These are phyloP conservation scores for Datura wrightii DNA, from an alignment of 257 asterid species.

Conservation along the genomic window DNA sequence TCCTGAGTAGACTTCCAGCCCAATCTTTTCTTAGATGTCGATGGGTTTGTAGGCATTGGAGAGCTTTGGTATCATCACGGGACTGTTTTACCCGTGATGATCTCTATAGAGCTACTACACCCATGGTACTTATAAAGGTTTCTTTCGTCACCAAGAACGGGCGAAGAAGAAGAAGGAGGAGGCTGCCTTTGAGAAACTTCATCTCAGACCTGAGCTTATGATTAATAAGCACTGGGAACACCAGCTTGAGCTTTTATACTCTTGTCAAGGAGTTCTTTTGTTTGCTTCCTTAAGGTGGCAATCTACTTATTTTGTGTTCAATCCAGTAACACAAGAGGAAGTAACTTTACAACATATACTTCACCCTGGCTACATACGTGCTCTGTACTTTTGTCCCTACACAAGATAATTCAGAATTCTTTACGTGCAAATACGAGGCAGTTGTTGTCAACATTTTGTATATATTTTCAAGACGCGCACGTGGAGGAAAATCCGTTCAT, in stretches of 20 bases:
- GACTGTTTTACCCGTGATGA: not conserved
- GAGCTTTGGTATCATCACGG: not conserved
- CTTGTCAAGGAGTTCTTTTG: not conserved
- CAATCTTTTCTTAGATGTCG: slow-evolving; percentile 19
- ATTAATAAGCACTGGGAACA: not conserved
- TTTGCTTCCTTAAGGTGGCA: not conserved
- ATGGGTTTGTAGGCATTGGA: not conserved
- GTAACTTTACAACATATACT: not conserved
- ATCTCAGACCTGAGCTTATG: not conserved
- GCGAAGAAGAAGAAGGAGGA: not conserved
- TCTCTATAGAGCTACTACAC: not conserved
- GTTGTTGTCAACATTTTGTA: not conserved
- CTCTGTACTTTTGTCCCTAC: not conserved
- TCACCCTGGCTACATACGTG: not conserved
- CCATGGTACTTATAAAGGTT: not conserved
- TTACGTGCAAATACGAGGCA: not conserved
- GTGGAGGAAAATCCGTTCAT: not conserved
- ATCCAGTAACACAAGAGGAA: not conserved
- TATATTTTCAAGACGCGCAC: not conserved
- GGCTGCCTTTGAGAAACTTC: not conserved
- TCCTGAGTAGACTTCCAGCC: not conserved
- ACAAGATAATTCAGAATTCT: not conserved
- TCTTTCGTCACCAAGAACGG: not conserved
- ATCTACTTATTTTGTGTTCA: not conserved
- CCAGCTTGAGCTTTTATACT: not conserved